Conservation (phyloP, 2,329 filamentous ascomycete species). For the Neofusicoccum parvum region DNA sequence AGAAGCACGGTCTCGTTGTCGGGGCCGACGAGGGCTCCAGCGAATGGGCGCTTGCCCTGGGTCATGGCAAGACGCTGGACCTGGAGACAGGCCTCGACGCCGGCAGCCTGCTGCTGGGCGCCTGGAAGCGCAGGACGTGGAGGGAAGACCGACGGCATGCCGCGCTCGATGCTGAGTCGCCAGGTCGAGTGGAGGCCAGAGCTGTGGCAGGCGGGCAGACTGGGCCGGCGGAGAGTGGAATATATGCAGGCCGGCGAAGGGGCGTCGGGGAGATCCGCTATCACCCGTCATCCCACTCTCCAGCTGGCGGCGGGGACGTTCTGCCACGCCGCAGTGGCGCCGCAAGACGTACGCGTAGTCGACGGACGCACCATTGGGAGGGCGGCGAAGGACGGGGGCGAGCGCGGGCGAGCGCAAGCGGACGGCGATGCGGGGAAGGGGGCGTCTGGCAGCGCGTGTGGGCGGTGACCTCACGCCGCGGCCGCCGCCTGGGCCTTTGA, state of each 20-base stretch:
- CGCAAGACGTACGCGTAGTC: too few species aligned
- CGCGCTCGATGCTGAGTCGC: background rate
- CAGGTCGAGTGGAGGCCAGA: too few species aligned
- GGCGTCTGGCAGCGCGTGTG: background rate
- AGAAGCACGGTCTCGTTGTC: conserved; percentile 54
- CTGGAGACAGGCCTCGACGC: conserved; percentile 42
- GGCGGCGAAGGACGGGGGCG: too few species aligned
- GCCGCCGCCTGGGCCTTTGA: background rate
- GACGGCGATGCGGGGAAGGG: too few species aligned
- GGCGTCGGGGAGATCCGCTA: conserved; percentile 6
- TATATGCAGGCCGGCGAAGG: background rate
- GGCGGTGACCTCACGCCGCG: background rate
- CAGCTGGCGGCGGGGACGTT: background rate
- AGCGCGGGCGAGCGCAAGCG: too few species aligned
- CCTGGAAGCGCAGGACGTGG: background rate
- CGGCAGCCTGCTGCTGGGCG: background rate
- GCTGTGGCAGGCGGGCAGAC: too few species aligned
- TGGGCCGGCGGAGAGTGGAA: too few species aligned
- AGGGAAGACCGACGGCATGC: conserved; percentile 5
- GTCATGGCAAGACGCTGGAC: conserved; percentile 49
- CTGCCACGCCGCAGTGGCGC: background rate
- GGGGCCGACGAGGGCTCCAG: conserved; percentile 51
- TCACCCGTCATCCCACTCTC: conserved; percentile 10
- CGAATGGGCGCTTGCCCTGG: conserved; percentile 54
- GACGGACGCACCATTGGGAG: background rate